phyloP scores from a whole-genome alignment of 1,139 yeast genomes.

The Candida mesenterica region DNA sequence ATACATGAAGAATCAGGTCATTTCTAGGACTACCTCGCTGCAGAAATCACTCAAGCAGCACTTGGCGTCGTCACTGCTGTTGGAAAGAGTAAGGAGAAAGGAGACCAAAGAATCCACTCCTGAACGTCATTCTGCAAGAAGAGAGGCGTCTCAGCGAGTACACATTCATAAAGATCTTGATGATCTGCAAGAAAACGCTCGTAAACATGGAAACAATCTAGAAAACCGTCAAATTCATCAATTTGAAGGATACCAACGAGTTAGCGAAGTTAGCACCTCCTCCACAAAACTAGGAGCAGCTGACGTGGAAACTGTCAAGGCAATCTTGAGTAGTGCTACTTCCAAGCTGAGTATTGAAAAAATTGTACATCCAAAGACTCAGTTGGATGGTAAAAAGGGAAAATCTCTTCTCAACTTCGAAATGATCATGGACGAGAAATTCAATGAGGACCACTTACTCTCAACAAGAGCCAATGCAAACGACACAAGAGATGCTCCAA shows the following conservation, averaged over 20 bases:
- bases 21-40: constrained; percentile 26
- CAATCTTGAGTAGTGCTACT: too few species aligned
- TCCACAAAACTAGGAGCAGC: too few species aligned
- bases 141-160: too few species aligned
- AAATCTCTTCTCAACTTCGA: constrained; percentile 33
- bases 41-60: constrained; percentile 13
- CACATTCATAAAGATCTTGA: background rate
- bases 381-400: constrained; percentile 9
- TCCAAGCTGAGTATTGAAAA: too few species aligned
- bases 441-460: constrained; percentile 12
- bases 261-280: too few species aligned
- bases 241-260: too few species aligned
- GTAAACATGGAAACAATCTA: background rate
- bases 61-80: background rate
- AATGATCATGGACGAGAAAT: constrained; percentile 22
- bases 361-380: constrained; percentile 8
- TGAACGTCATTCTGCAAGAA: background rate
- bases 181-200: background rate
- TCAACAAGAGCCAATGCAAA: constrained; percentile 3
- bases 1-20: constrained; percentile 21
- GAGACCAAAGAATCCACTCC: background rate
- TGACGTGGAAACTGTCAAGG: too few species aligned
- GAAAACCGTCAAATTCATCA: constrained; percentile 2
- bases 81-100: background rate
- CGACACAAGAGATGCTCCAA: background rate